These are phyloP conservation scores for Mycena olivaceomarginata DNA, from an alignment of 768 basidiomycete genomes.

Conservation along the genomic window DNA sequence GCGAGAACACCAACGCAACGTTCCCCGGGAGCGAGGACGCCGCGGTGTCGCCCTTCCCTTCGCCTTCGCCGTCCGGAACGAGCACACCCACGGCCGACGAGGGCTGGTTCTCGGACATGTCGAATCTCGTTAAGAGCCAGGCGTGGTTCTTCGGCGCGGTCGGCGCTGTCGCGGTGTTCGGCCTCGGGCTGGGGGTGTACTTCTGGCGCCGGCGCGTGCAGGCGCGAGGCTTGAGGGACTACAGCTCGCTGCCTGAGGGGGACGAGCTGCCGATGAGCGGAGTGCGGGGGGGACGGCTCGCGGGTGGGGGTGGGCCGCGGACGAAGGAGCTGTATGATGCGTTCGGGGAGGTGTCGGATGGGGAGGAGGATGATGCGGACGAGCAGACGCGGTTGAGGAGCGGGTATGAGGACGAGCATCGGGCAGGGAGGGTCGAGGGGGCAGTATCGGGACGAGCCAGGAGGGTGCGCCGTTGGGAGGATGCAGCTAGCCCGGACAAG, in stretches of 20 bases:
- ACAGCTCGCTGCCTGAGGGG: constrained; percentile 75
- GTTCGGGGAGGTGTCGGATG: constrained; percentile 93
- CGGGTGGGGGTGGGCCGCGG: constrained; percentile 63
- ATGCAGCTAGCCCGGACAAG: constrained; percentile 60
- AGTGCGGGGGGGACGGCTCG: constrained; percentile 64
- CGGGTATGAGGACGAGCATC: constrained; percentile 80
- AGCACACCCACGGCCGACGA: constrained; percentile 81
- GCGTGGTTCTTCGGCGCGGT: constrained; percentile 95
- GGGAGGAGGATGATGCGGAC: constrained; percentile 84
- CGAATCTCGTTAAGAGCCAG: constrained; percentile 81
- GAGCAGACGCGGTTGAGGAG: constrained; percentile 81
- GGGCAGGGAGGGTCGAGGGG: constrained; percentile 55
- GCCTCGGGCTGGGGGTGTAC: constrained; percentile 80
- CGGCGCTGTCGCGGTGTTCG: constrained; percentile 87
- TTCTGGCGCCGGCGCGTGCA: constrained; percentile 83
- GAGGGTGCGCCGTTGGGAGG: constrained; percentile 44
- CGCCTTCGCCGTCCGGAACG: constrained; percentile 55
- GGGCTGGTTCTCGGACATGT: constrained; percentile 91
- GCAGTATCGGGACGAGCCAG: constrained; percentile 76
- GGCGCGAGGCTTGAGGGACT: constrained; percentile 61
- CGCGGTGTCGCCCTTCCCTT: constrained; percentile 48
- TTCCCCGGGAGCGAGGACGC: constrained; percentile 64
- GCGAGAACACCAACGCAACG: constrained; percentile 87
- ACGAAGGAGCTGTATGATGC: constrained; percentile 97
- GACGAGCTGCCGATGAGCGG: constrained; percentile 89